These are phyloP conservation scores for Phytophthora pini DNA, from an alignment of 352 stramenopile species.

Conservation along the genomic window DNA sequence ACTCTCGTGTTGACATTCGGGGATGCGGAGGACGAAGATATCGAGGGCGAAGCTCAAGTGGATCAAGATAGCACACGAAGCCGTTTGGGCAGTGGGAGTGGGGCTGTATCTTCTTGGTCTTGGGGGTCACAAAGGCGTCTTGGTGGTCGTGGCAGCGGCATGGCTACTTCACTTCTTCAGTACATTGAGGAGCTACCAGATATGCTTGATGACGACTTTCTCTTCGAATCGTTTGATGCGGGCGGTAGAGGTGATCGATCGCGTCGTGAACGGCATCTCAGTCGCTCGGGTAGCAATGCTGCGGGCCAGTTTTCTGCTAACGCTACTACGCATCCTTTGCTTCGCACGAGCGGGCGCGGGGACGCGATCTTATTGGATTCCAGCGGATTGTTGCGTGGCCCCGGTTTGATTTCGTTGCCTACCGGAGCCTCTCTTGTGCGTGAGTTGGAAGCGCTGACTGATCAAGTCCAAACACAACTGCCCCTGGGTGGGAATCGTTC, in stretches of 20 bases:
- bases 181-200: constrained; percentile 70
- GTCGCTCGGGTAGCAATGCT: constrained; percentile 17
- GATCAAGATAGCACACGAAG: constrained; percentile 6
- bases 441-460: constrained; percentile 76
- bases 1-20: constrained; percentile 54
- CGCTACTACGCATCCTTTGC: constrained; percentile 44
- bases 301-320: constrained; percentile 21
- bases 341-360: constrained; percentile 46
- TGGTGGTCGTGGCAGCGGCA: constrained; percentile 15
- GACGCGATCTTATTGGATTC: constrained; percentile 41
- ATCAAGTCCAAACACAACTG: constrained; percentile 79
- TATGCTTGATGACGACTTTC: constrained; percentile 56
- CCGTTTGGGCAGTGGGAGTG: constrained; percentile 15
- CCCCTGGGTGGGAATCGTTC: constrained; percentile 37
- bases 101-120: constrained; percentile 9
- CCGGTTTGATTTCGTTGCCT: constrained; percentile 51
- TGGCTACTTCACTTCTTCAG: constrained; percentile 50
- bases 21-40: constrained; percentile 38
- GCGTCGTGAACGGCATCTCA: constrained; percentile 43
- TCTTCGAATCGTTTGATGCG: constrained; percentile 66
- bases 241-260: constrained; percentile 38
- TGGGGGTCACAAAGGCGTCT: constrained; percentile 20
- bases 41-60: constrained; percentile 7
- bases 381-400: constrained; percentile 34
- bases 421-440: constrained; percentile 76